These are phyloP conservation scores for Boletus patriciae DNA, from an alignment of 768 basidiomycete species.

Conservation along the genomic window DNA sequence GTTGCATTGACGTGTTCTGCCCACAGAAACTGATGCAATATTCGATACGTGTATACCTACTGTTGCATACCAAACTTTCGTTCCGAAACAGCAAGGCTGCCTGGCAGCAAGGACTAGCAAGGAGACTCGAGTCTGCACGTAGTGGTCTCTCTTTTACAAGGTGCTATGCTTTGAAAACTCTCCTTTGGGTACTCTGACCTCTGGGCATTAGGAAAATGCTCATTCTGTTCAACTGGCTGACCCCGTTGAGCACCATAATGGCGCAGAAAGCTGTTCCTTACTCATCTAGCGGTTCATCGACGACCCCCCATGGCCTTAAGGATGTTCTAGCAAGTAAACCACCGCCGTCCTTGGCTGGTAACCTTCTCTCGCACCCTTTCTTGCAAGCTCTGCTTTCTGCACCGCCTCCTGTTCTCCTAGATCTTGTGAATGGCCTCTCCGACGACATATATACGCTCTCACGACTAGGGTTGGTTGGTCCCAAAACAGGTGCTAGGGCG, in stretches of 20 bases:
- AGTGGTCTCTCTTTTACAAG: slow-evolving; percentile 74
- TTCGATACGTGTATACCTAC: slow-evolving; percentile 68
- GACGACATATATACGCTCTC: slow-evolving; percentile 83
- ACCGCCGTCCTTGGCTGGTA: slow-evolving; percentile 11
- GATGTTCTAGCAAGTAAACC: slow-evolving; percentile 11
- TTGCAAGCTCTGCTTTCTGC: slow-evolving; percentile 75
- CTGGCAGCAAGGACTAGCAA: slow-evolving; percentile 59
- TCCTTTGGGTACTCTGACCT: slow-evolving; percentile 2
- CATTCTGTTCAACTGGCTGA: slow-evolving; percentile 82
- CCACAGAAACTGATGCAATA: slow-evolving; percentile 85
- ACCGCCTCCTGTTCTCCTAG: slow-evolving; percentile 79
- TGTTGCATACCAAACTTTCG: slow-evolving; percentile 62
- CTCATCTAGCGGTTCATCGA: slow-evolving; percentile 38
- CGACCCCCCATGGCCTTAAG: slow-evolving; percentile 21
- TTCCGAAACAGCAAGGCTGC: slow-evolving; percentile 42
- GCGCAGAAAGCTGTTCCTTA: slow-evolving; percentile 69
- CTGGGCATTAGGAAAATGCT: slow-evolving; percentile 62
- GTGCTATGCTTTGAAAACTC: slow-evolving; percentile 38
- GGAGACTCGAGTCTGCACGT: slow-evolving; percentile 51
- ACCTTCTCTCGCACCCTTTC: slow-evolving; percentile 52
- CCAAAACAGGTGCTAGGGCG: slow-evolving; percentile 64
- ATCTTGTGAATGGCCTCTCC: slow-evolving; percentile 69
- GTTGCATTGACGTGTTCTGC: background rate
- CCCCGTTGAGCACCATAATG: slow-evolving; percentile 68
- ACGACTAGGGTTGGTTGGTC: slow-evolving; percentile 65